Evolutionary conservation across 768 basidiomycete genomes (phyloP).

Genomic region (Termitomyces sp.): DNA sequence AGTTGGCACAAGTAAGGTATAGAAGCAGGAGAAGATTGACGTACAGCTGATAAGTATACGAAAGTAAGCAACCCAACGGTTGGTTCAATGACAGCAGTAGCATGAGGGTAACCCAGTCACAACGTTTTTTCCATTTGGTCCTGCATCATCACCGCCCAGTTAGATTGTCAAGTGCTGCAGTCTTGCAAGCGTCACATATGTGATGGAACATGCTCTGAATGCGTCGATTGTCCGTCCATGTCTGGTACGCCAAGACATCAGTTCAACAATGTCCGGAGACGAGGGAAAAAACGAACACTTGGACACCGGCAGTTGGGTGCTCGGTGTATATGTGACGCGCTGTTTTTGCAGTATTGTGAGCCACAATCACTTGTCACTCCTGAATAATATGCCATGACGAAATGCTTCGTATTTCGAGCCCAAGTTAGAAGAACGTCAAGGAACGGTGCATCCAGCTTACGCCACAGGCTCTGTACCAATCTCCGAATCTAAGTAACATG

Average conservation of each 20-base stretch:
- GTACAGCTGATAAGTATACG: not conserved
- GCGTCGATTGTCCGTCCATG: constrained; percentile 40
- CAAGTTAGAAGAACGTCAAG: constrained; percentile 4
- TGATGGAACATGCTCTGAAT: constrained; percentile 65
- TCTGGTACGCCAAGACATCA: constrained; percentile 19
- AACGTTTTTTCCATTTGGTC: not conserved
- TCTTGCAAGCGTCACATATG: constrained; percentile 53
- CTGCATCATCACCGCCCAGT: constrained; percentile 7
- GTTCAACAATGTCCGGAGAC: not conserved
- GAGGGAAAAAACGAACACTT: constrained; percentile 21
- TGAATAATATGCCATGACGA: constrained; percentile 56
- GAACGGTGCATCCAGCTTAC: constrained; percentile 22
- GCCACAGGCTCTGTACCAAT: constrained; percentile 38
- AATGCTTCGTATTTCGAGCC: constrained; percentile 40
- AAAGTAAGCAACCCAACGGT: not conserved
- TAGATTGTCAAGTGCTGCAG: constrained; percentile 25
- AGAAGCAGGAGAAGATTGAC: not conserved
- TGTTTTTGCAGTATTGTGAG: constrained; percentile 43
- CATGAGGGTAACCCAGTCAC: constrained; percentile 2
- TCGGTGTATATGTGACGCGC: constrained; percentile 54
- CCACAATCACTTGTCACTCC: constrained; percentile 56
- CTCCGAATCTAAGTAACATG: constrained; percentile 28
- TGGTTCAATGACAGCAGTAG: not conserved
- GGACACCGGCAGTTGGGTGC: constrained; percentile 54
- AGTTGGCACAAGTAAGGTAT: not conserved